These are phyloP conservation scores for Botrytis tulipae DNA, from an alignment of 2,329 filamentous ascomycete genomes.

Conservation along the genomic window DNA sequence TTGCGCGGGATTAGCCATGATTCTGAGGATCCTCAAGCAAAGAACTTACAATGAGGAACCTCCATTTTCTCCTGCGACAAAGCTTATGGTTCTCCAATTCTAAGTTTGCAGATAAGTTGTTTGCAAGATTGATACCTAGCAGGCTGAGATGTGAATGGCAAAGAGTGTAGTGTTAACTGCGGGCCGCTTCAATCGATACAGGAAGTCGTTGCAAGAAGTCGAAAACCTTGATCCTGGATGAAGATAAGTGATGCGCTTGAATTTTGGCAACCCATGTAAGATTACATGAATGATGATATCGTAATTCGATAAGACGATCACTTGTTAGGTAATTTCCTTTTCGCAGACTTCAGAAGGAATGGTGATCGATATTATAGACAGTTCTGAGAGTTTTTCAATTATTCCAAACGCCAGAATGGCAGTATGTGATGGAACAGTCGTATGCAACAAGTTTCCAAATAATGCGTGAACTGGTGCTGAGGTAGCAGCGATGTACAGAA, in stretches of 20 bases:
- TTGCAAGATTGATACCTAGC: background rate
- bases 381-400: background rate
- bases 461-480: background rate
- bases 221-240: slow-evolving; percentile 10
- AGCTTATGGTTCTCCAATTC: slow-evolving; percentile 15
- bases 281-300: background rate
- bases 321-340: background rate
- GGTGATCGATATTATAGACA: background rate
- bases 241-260: background rate
- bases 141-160: background rate
- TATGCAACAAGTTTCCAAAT: background rate
- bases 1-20: slow-evolving; percentile 25
- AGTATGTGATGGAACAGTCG: background rate
- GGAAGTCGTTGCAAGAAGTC: background rate
- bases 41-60: slow-evolving; percentile 13
- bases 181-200: background rate
- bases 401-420: background rate
- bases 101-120: background rate
- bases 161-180: background rate
- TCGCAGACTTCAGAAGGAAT: background rate
- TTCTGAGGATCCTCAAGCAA: background rate
- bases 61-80: slow-evolving; percentile 22
- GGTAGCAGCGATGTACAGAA: background rate
- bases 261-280: background rate
- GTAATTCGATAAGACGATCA: background rate